Base-by-base conservation (phyloP, 1,284 basidiomycete genomes). In the Rhodotorula sp. region DNA sequence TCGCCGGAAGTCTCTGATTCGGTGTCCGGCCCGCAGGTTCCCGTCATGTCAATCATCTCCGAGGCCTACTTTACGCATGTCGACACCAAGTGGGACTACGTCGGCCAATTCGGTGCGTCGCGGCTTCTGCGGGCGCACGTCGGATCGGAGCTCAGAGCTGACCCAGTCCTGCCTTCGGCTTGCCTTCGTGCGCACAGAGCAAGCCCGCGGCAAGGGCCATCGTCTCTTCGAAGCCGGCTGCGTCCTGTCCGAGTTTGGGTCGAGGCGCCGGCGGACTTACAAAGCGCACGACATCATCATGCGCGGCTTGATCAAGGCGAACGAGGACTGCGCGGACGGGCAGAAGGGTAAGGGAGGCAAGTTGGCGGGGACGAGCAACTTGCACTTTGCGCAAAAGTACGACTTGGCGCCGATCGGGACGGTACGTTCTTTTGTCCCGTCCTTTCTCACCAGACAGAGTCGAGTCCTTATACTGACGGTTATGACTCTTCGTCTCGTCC, bases 181-280 rank as follows among this genome's bases (percentile, higher is more conserved):
- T 10, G 10, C 8, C 12, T 43, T 43, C 10, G 10, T 8, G 34
- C 28, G 48, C 55, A n/a, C 70, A 84, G 85, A 83, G 59, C 74
- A 81, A 31, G 91, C 94, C 5, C 89, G 88, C 76, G 77, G 81
- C 43, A 98, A 99, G 81, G 92, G 87, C 0, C 82, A 83, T 66
- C 78, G 81, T 21, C 84, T 98, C 18, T 82, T 95, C n/a, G 80
- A 85, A 52, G 85, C 86, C 1, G 89, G 88, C 5, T 90, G 94
- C 76, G 79, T 83, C 2, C 90, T 97, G 79, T 93, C 89, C 78
- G 97, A 99, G 79, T 98, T 98, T 74, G 97, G 97, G 3, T 95
- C 95, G 2, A 86, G 95, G 19, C 84, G 97, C 54, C 84, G 97
- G 72, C 85, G 97, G 55, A 93, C 92, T 7, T 93, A 87, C 77